phyloP scores from a whole-genome alignment of 352 stramenopile genomes.

The Phytophthora pisi region DNA sequence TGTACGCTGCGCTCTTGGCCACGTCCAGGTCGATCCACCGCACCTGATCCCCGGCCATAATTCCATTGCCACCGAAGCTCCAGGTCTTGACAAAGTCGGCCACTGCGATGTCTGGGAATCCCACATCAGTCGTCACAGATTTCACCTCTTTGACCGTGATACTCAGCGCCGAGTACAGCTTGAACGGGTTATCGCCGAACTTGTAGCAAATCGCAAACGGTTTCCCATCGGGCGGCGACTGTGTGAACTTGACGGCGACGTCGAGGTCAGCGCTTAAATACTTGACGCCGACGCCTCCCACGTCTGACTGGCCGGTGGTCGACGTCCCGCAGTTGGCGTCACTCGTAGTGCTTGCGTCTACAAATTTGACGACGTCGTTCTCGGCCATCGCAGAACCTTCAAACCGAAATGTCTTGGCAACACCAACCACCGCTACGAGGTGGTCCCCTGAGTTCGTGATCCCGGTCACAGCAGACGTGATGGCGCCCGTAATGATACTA shows the following conservation, averaged over 20 bases:
- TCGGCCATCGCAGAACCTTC: slow-evolving; percentile 42
- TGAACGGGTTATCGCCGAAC: slow-evolving; percentile 72
- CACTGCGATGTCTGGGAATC: slow-evolving; percentile 49
- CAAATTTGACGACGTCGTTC: slow-evolving; percentile 68
- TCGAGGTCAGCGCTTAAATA: slow-evolving; percentile 30
- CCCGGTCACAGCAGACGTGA: slow-evolving; percentile 44
- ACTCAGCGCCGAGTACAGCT: slow-evolving; percentile 50
- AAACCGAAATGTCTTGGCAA: slow-evolving; percentile 57
- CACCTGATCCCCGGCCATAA: slow-evolving; percentile 50
- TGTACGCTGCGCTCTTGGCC: slow-evolving; percentile 35
- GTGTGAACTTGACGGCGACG: slow-evolving; percentile 44
- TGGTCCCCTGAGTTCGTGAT: slow-evolving; percentile 49
- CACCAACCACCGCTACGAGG: slow-evolving; percentile 55
- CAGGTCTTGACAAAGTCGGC: slow-evolving; percentile 59
- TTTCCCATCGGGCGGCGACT: slow-evolving; percentile 43
- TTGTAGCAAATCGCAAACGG: slow-evolving; percentile 75
- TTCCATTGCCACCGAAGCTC: slow-evolving; percentile 50
- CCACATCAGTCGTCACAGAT: slow-evolving; percentile 36
- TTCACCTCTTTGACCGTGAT: slow-evolving; percentile 64
- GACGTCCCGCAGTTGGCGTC: slow-evolving; percentile 58
- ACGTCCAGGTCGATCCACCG: slow-evolving; percentile 57
- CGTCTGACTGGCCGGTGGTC: slow-evolving; percentile 49
- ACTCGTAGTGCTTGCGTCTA: slow-evolving; percentile 58
- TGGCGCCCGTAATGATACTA: slow-evolving; percentile 38
- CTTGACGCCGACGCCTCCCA: slow-evolving; percentile 47